These are phyloP conservation scores for Pistacia vera DNA, from an alignment of 345 rosid species.

Conservation along the genomic window DNA sequence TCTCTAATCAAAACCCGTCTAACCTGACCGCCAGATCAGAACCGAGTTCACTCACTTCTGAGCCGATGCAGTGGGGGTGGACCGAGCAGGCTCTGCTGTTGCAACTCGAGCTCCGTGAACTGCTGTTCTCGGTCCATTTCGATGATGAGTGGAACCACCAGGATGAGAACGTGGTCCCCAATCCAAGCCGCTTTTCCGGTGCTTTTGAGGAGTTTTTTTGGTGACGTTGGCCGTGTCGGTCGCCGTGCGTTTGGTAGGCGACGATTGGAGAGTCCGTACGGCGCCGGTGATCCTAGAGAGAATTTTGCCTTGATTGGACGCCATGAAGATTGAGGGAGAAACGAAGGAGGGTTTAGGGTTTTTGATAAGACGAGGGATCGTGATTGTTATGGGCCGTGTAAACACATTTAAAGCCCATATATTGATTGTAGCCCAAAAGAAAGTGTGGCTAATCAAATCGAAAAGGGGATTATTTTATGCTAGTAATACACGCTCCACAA, in stretches of 20 bases:
- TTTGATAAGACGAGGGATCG: background rate
- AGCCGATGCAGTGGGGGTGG: conserved; percentile 39
- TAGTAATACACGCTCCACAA: too few relatives aligned
- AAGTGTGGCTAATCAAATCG: too few relatives aligned
- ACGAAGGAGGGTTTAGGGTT: conserved; percentile 10
- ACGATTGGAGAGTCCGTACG: conserved; percentile 30
- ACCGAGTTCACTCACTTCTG: conserved; percentile 19
- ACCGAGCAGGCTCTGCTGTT: conserved; percentile 75
- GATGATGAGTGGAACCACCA: conserved; percentile 67
- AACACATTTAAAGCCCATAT: background rate
- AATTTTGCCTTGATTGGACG: conserved; percentile 23
- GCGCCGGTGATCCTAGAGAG: conserved; percentile 23
- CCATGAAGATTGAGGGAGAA: conserved; percentile 7
- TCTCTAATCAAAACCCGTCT: background rate
- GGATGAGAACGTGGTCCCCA: conserved; percentile 71
- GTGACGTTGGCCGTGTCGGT: conserved; percentile 51
- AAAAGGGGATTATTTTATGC: too few relatives aligned
- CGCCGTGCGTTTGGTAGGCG: conserved; percentile 39
- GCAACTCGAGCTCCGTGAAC: conserved; percentile 60
- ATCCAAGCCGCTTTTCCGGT: conserved; percentile 93
- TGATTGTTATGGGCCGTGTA: too few relatives aligned
- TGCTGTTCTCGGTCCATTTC: conserved; percentile 82
- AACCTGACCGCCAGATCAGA: conserved; percentile 8
- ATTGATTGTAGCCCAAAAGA: too few relatives aligned
- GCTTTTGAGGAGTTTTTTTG: conserved; percentile 61